Base-by-base conservation (phyloP, 2,329 filamentous ascomycete genomes). In the Microdochium bolleyi region DNA sequence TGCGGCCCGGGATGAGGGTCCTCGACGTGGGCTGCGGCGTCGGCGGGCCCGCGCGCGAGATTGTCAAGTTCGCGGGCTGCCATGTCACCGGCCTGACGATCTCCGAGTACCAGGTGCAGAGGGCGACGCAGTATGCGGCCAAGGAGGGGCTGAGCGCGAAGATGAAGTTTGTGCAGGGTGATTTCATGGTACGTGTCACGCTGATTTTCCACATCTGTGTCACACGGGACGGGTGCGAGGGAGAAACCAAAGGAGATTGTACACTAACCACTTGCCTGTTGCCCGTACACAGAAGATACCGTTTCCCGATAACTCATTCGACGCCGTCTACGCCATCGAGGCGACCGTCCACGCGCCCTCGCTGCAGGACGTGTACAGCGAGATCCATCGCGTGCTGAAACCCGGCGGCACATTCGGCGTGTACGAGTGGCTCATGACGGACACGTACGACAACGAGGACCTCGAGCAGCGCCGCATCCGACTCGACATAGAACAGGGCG, bases 341-440 rank as follows among this genome's bases (percentile, higher is more conserved):
- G 86, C 87, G 5, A 89, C 87, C 16, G 84, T 88, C 48, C 87
- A 90, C 66, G 85, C 87, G 3, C 87, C 87, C 24, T 82, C 80
- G 24, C 76, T 89, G 44, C 82, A 87, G 64, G 85, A 83, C 51
- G 85, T 89, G 58, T 90, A 90, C 71, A 78, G 74, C 59, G 79
- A 90, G 68, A 88, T 89, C 59, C 85, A 81, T 76, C 82, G 83
- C 51, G 85, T 89, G 41, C 74, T 90, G 58, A 90, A 89, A 75
- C 87, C 87, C 21, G 87, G 87, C 56, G 86, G 86, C 66, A 77
- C 84, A 44, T 90, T 90, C 60, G 86, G 86, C 64, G 86, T 89
- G 37, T 89, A 89, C 67, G 87, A 90, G 66, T 90, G 86, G 85
- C 76, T 89, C 63, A 89, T 90, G 87, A 89, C 85, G 13, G 85